These are phyloP conservation scores for Pseudocercospora fuligena DNA, from an alignment of 2,329 filamentous ascomycete genomes.

Conservation along the genomic window DNA sequence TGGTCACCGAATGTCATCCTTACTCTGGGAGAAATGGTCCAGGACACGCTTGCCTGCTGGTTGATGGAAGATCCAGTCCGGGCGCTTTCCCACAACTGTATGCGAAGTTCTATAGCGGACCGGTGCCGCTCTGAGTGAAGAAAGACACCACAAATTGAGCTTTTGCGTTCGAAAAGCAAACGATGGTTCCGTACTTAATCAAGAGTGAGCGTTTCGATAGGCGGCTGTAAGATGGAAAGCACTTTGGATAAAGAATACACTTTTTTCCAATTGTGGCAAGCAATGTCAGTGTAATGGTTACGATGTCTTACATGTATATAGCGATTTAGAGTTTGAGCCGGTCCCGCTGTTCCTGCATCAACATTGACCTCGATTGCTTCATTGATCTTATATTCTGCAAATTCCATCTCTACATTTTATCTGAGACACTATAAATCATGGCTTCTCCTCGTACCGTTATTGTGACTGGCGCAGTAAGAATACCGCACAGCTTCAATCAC, in stretches of 20 bases:
- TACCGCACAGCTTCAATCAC: background rate
- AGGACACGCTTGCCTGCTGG: background rate
- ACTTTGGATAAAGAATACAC: background rate
- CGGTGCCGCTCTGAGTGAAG: background rate
- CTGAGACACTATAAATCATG: conserved; percentile 26
- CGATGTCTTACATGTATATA: background rate
- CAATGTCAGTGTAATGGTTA: background rate
- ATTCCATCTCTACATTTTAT: background rate
- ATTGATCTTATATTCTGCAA: background rate
- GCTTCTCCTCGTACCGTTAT: conserved; percentile 38
- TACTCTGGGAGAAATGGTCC: background rate
- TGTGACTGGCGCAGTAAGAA: conserved; percentile 42
- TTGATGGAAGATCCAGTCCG: background rate
- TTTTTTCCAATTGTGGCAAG: background rate
- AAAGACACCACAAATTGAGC: background rate
- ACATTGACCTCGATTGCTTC: background rate
- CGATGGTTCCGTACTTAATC: background rate
- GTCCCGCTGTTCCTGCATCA: background rate
- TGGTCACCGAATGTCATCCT: background rate
- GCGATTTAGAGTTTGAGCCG: background rate
- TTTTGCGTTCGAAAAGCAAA: background rate
- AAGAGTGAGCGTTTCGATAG: background rate
- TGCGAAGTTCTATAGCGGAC: conserved; percentile 3
- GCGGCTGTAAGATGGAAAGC: background rate
- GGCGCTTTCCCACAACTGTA: background rate